Percentiles rank a stretch among this genome's conserved stretches.
These are phyloP conservation scores for Chrysoporthe deuterocubensis DNA, from an alignment of 2,329 filamentous ascomycete genomes.

Conservation along the genomic window DNA sequence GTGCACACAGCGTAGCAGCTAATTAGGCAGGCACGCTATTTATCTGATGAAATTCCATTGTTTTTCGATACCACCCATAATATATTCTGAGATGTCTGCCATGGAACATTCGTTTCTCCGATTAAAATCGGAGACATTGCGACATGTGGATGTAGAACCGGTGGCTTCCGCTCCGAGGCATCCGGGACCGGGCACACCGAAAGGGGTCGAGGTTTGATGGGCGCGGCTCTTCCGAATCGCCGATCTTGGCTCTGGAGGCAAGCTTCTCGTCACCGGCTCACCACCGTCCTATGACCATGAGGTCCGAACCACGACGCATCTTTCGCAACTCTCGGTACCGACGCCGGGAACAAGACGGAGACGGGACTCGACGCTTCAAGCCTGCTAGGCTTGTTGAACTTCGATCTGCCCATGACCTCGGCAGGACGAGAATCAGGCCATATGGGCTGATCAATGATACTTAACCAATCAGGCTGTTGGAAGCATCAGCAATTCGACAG, in stretches of 20 bases:
- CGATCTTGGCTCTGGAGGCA: background rate
- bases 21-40: background rate
- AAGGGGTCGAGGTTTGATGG: background rate
- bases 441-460: background rate
- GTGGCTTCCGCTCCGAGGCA: background rate
- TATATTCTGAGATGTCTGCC: background rate
- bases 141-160: background rate
- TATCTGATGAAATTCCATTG: no score
- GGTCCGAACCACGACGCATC: background rate
- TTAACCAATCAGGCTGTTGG: background rate
- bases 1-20: background rate
- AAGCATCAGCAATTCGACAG: background rate
- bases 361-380: background rate
- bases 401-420: background rate
- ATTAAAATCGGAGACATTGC: background rate
- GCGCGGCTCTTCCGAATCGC: background rate
- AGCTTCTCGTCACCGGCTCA: background rate
- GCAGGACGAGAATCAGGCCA: background rate
- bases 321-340: background rate
- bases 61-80: background rate
- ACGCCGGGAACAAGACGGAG: conserved; percentile 2
- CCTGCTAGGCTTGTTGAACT: background rate
- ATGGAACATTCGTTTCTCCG: background rate
- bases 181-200: background rate
- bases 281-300: background rate